These are phyloP conservation scores for Cantharellus anzutake DNA, from an alignment of 768 basidiomycete species.

Conservation along the genomic window DNA sequence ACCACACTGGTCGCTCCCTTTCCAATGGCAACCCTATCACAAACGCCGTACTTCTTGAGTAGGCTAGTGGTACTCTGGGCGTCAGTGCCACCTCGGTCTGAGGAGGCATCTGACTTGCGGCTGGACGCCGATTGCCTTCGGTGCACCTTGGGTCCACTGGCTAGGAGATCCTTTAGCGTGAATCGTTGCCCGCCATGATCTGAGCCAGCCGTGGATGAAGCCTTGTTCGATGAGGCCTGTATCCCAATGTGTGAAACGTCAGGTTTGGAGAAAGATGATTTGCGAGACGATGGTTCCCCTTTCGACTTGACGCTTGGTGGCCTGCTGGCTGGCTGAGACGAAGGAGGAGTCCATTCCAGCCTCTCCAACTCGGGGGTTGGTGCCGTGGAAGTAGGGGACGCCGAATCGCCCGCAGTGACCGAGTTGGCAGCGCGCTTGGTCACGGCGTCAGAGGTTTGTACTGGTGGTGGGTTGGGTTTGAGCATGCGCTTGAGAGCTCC, in stretches of 20 bases:
- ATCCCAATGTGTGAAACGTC: not conserved
- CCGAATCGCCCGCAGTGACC: not conserved
- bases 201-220: constrained; percentile 16
- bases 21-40: constrained; percentile 91
- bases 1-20: constrained; percentile 98
- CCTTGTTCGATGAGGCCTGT: not conserved
- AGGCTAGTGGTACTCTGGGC: constrained; percentile 38
- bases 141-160: constrained; percentile 50
- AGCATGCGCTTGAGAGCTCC: constrained; percentile 8
- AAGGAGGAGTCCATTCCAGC: not conserved
- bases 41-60: constrained; percentile 88
- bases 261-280: constrained; percentile 3
- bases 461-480: not conserved
- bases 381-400: not conserved
- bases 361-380: not conserved
- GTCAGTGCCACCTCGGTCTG: constrained; percentile 17
- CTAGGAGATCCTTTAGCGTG: constrained; percentile 67
- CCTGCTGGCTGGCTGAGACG: not conserved
- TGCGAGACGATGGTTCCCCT: not conserved
- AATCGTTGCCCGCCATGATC: constrained; percentile 36
- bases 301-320: not conserved
- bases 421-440: too few species aligned
- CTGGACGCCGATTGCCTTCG: constrained; percentile 46
- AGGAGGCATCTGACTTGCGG: constrained; percentile 36
- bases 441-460: not conserved